Evolutionary conservation across 257 asterid genomes (phyloP), one percentile per base, ranked within the genome.

Genomic region (Primulina huaijiensis): DNA sequence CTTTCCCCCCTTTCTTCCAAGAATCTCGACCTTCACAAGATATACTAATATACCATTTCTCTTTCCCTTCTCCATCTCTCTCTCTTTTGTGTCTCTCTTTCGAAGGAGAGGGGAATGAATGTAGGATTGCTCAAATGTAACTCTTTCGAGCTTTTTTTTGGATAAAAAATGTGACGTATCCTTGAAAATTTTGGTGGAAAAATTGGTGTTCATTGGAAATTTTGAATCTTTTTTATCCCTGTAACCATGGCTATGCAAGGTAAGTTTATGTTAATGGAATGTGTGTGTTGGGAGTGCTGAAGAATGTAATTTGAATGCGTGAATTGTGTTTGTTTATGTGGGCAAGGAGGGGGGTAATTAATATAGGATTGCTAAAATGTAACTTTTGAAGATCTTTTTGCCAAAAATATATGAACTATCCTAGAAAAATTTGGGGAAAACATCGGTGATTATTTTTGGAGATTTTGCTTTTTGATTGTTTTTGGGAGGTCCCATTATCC

Each of bases 81-180:
- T 19, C 68, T 67, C 59, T 64, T 81, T 73, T 74, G 71, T 58
- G 29, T 79, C 56, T 71, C 76, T 68, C 71, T 67, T 71, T 74
- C 76, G 70, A 79, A 73, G 65, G 82, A 76, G 83, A 64, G 79
- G 81, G 79, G 57, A 75, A 53, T 11, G 16, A 27, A 38, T 57
- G 69, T 59, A 56, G 37, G 37, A 69, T 52, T 69, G 25, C 61
- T 80, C 76, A 43, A 68, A 75, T 71, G 62, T 69, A 62, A 65
- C 53, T 43, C 53, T 38, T 43, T 12, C n/a, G 0, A 38, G 46
- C 34, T 31, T 38, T 53, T 23, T 34, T 5, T 57, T 17, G 29
- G 20, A 9, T 72, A 12, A 14, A 43, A 64, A 14, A 31, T 20
- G 35, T 53, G 19, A 38, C 7, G 33, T 27, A 53, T 37, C 31